Percentiles rank a stretch among this genome's conserved stretches.
phyloP scores from a whole-genome alignment of 2,329 filamentous ascomycete species.

The Geosmithia morbida region DNA sequence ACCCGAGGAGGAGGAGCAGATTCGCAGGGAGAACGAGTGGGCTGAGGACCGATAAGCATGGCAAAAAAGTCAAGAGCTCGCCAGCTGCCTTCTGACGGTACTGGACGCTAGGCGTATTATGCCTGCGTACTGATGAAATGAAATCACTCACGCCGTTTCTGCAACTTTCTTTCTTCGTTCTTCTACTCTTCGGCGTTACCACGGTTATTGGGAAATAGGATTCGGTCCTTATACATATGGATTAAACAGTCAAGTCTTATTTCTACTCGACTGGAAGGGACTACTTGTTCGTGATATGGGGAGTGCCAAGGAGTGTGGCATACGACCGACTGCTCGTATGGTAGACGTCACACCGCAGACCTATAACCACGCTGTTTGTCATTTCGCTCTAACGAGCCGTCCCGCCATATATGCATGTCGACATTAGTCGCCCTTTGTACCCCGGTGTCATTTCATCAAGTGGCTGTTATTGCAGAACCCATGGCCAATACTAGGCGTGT shows the following conservation, averaged over 20 bases:
- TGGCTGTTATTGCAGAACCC: no score
- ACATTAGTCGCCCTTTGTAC: no score
- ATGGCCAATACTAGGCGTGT: no score
- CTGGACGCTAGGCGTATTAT: background rate
- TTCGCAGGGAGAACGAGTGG: conserved; percentile 83
- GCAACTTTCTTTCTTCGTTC: background rate
- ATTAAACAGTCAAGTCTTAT: background rate
- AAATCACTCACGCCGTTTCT: background rate
- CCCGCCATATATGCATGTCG: no score
- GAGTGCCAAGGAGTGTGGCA: no score
- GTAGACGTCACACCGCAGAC: no score
- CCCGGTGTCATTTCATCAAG: no score
- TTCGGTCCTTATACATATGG: background rate
- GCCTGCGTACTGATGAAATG: background rate
- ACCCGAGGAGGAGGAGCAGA: conserved; percentile 97
- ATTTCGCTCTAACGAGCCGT: no score
- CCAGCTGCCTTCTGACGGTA: background rate
- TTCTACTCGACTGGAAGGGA: background rate
- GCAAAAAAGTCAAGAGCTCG: background rate
- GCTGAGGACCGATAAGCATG: conserved; percentile 58
- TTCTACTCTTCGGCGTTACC: background rate
- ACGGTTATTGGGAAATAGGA: background rate
- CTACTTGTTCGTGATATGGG: no score
- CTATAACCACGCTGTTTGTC: no score
- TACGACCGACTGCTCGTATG: no score